Percentiles rank a stretch among this genome's conserved stretches.
Evolutionary conservation across 225 moss, liverwort and hornwort genomes (phyloP).

Genomic region (Takakia lepidozioides): DNA sequence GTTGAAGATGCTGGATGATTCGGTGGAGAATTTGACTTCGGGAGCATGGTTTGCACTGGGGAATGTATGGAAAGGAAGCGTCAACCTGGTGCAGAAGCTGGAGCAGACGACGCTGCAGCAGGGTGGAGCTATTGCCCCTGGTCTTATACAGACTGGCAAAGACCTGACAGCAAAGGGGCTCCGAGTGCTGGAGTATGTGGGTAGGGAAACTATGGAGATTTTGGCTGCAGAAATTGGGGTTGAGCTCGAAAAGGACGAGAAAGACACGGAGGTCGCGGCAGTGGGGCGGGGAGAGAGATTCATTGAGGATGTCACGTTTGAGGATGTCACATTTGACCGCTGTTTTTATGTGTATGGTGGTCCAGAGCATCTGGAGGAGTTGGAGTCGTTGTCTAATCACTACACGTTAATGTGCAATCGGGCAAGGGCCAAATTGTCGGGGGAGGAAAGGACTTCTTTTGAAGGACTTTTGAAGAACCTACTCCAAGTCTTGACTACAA

Average conservation of each 20-base stretch:
- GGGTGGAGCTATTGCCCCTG: slow-evolving; percentile 68
- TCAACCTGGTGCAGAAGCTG: slow-evolving; percentile 82
- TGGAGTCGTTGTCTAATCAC: slow-evolving; percentile 93
- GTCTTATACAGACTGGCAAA: slow-evolving; percentile 83
- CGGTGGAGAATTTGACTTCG: slow-evolving; percentile 81
- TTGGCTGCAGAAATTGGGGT: slow-evolving; percentile 93
- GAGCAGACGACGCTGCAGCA: slow-evolving; percentile 44
- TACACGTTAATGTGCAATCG: slow-evolving; percentile 92
- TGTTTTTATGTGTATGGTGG: slow-evolving; percentile 98
- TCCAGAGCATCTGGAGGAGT: slow-evolving; percentile 94
- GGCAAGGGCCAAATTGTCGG: slow-evolving; percentile 84
- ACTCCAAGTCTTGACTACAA: slow-evolving; percentile 58
- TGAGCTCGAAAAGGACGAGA: slow-evolving; percentile 79
- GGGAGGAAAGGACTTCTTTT: slow-evolving; percentile 63
- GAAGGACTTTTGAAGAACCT: slow-evolving; percentile 79
- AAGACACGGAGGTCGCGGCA: slow-evolving; percentile 29
- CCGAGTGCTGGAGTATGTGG: slow-evolving; percentile 83
- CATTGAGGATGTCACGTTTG: slow-evolving; percentile 84
- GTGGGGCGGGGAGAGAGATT: slow-evolving; percentile 50
- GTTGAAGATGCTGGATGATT: slow-evolving; percentile 84
- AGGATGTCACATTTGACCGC: slow-evolving; percentile 85
- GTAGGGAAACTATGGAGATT: slow-evolving; percentile 92
- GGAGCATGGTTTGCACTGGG: slow-evolving; percentile 92
- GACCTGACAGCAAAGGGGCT: slow-evolving; percentile 85
- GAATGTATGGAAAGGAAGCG: slow-evolving; percentile 95